These are phyloP conservation scores for Cardamine occulta DNA, from an alignment of 345 rosid species.

Conservation along the genomic window DNA sequence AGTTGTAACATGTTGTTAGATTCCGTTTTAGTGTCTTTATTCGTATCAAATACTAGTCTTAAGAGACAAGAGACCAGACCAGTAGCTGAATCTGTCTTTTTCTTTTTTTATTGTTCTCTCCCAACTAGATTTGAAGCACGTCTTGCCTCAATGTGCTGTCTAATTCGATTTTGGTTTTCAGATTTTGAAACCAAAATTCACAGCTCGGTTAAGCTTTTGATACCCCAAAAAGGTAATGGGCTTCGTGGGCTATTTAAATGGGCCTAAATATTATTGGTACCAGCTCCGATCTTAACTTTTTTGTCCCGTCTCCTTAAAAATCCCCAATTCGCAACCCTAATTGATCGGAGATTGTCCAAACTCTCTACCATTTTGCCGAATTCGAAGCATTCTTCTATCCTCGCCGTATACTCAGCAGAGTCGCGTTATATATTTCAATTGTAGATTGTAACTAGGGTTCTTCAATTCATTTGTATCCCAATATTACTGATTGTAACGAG, in stretches of 20 bases:
- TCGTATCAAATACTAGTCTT: not conserved
- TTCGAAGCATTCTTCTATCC: conserved; percentile 21
- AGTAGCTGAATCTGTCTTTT: conserved; percentile 10
- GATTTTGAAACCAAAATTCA: conserved; percentile 4
- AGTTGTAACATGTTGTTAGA: not conserved
- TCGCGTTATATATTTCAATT: conserved; percentile 21
- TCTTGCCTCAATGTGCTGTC: not conserved
- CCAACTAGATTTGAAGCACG: not conserved
- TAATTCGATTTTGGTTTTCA: not conserved
- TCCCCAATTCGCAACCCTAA: conserved; percentile 46
- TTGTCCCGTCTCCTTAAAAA: conserved; percentile 31
- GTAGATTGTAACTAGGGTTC: conserved; percentile 30
- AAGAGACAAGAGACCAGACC: not conserved
- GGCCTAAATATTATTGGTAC: not conserved
- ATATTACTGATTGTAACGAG: conserved; percentile 10
- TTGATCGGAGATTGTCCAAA: conserved; percentile 41
- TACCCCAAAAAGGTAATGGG: not conserved
- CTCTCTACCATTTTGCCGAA: conserved; percentile 40
- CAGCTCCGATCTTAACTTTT: conserved; percentile 3
- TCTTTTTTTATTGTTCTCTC: not conserved
- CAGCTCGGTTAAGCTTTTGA: not conserved
- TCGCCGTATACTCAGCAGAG: not conserved
- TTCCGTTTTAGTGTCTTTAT: conserved; percentile 4
- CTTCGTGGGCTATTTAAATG: not conserved
- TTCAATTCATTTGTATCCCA: not conserved